Percentiles rank a stretch among this genome's conserved stretches.
These are phyloP conservation scores for Aspergillus ibericus DNA, from an alignment of 2,329 filamentous ascomycete species.

Conservation along the genomic window DNA sequence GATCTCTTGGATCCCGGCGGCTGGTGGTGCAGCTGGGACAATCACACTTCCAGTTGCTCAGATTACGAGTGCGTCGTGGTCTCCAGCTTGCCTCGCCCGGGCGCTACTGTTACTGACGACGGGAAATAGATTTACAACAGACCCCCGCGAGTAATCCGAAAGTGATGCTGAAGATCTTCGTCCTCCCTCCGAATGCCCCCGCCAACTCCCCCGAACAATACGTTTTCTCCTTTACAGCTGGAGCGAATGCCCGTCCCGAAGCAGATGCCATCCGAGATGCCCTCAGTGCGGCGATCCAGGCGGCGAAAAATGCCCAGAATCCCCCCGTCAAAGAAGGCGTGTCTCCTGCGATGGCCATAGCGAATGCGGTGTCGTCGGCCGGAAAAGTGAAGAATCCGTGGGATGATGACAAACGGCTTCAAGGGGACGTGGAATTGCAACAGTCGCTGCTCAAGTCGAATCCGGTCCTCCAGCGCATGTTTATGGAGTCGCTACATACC, in stretches of 20 bases:
- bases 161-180: slow-evolving; percentile 91
- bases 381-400: slow-evolving; percentile 57
- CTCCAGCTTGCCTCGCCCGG: background rate
- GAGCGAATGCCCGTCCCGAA: slow-evolving; percentile 72
- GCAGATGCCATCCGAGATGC: slow-evolving; percentile 82
- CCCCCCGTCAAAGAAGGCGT: slow-evolving; percentile 44
- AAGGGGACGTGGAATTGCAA: slow-evolving; percentile 77
- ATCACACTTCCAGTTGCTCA: slow-evolving; percentile 71
- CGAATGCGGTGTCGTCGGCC: slow-evolving; percentile 62
- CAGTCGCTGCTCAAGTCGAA: slow-evolving; percentile 85
- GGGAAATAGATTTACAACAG: slow-evolving; percentile 76
- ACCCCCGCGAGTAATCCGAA: slow-evolving; percentile 85
- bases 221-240: slow-evolving; percentile 85
- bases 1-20: slow-evolving; percentile 77
- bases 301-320: slow-evolving; percentile 57
- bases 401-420: slow-evolving; percentile 79
- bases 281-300: slow-evolving; percentile 74
- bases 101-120: slow-evolving; percentile 1
- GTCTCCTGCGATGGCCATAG: slow-evolving; percentile 75
- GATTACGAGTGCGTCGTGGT: slow-evolving; percentile 70
- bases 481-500: slow-evolving; percentile 77
- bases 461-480: slow-evolving; percentile 72
- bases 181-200: slow-evolving; percentile 56
- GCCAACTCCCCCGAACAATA: slow-evolving; percentile 60
- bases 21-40: slow-evolving; percentile 60